Base-by-base conservation (phyloP, 1,284 basidiomycete genomes). In the Spongiforma sp. region DNA sequence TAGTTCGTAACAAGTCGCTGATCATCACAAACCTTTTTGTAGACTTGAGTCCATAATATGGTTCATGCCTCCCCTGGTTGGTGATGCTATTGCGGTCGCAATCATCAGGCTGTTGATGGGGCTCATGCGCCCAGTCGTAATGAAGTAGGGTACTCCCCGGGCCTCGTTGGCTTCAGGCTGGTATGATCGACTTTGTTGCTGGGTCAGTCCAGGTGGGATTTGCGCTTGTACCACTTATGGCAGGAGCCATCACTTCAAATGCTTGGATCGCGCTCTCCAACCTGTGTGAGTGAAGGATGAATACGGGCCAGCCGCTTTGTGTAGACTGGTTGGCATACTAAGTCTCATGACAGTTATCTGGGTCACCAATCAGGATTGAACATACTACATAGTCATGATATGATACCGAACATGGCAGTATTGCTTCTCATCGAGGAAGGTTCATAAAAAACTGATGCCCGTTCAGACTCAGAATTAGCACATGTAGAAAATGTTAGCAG, bases 341-440 rank as follows among this genome's bases (percentile, higher is more conserved):
- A 73, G 61, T 15, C 56, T 79, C n/a, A 80, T 85, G 76, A 65
- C 80, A 41, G 65, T 68, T 7, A 56, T 82, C 14, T 85, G 84
- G 83, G 70, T 73, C 21, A 24, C 63, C 48, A 28, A 50, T 14
- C 21, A 28, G 41, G 71, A 43, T 15, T 37, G 36, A 37, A 17
- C 36, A 37, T n/a, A n/a, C n/a, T n/a, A n/a, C n/a, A n/a, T n/a
- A n/a, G n/a, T n/a, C n/a, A n/a, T n/a, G n/a, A n/a, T n/a, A n/a
- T n/a, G n/a, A n/a, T n/a, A n/a, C n/a, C 36, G 36, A 21, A 37
- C 26, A 26, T 30, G n/a, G n/a, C n/a, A n/a, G n/a, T n/a, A n/a
- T n/a, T n/a, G 96, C 76, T 98, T 98, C 60, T 92, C 93, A 74
- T 98, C 95, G 48, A 98, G 84, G 77, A 99, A 99, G 69, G 95